phyloP scores from a whole-genome alignment of 1,284 basidiomycete species.

The Cutaneotrichosporon dermatis region DNA sequence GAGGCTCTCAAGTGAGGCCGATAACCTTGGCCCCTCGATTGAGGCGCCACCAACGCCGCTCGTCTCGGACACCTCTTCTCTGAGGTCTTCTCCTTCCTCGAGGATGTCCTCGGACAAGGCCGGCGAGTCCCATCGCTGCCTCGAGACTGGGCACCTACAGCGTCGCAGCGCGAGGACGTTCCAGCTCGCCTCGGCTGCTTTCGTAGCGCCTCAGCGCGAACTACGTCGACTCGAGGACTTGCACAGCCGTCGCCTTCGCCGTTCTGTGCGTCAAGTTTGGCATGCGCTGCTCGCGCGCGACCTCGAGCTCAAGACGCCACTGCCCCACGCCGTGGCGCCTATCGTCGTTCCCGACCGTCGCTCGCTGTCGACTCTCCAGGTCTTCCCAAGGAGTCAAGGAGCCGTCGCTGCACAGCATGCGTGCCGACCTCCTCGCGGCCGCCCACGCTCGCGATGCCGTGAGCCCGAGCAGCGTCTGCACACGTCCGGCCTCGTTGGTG shows the following conservation, averaged over 20 bases:
- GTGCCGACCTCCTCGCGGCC: conserved; percentile 50
- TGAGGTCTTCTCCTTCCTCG: conserved; percentile 67
- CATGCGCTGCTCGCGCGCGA: conserved; percentile 55
- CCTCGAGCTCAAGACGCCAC: conserved; percentile 17
- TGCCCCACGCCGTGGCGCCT: conserved; percentile 37
- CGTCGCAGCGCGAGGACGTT: conserved; percentile 45
- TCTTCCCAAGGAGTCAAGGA: conserved; percentile 23
- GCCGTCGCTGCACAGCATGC: conserved; percentile 15
- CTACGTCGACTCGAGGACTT: conserved; percentile 62
- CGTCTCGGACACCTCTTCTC: conserved; percentile 73
- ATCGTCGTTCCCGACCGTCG: conserved; percentile 43
- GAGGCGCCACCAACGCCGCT: conserved; percentile 53
- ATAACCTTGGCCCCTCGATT: conserved; percentile 36
- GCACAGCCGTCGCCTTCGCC: conserved; percentile 58
- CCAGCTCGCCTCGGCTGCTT: conserved; percentile 50
- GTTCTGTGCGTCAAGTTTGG: conserved; percentile 69
- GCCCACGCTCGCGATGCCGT: conserved; percentile 54
- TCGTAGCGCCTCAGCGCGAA: conserved; percentile 49
- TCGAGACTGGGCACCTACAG: conserved; percentile 22
- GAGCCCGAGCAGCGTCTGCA: conserved; percentile 19
- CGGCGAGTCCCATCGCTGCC: conserved; percentile 30
- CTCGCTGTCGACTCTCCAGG: conserved; percentile 55
- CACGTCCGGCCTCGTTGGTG: conserved; percentile 48
- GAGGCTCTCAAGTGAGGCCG: conserved; percentile 28
- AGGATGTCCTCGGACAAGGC: conserved; percentile 37